phyloP scores from a whole-genome alignment of 192 early-diverging fungal species.

The Rhizoclosmatium sp. region DNA sequence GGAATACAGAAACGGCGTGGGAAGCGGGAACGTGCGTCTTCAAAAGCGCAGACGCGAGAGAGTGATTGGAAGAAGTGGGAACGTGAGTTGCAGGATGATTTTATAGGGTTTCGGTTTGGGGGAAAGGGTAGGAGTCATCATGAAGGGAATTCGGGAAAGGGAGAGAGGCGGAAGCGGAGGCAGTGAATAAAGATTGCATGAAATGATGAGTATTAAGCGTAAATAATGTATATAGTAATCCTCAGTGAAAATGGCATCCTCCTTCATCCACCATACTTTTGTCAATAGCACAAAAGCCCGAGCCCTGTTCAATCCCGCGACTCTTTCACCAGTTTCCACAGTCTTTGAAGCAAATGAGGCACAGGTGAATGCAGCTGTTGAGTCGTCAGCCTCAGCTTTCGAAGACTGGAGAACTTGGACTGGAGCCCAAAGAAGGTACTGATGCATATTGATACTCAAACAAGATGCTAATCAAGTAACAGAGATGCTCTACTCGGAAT shows the following conservation, averaged over 20 bases:
- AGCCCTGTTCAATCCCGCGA: background rate
- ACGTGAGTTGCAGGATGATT: background rate
- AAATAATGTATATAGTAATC: too few relatives aligned
- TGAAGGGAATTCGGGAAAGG: too few relatives aligned
- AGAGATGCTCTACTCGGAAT: constrained; percentile 33
- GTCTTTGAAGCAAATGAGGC: background rate
- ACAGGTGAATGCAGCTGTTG: background rate
- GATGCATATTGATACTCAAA: too few relatives aligned
- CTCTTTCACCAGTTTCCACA: background rate
- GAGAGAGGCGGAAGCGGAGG: too few relatives aligned
- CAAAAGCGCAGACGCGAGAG: background rate
- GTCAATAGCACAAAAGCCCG: background rate
- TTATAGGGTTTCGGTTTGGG: background rate
- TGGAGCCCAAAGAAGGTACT: constrained; percentile 1
- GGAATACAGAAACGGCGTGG: background rate
- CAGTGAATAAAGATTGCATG: too few relatives aligned
- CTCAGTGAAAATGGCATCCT: too few relatives aligned
- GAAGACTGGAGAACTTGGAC: background rate
- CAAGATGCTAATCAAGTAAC: background rate
- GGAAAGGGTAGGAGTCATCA: background rate
- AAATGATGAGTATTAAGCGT: too few relatives aligned
- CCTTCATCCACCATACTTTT: too few relatives aligned
- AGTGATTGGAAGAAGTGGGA: background rate
- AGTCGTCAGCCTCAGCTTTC: background rate
- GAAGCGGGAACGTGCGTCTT: background rate